Evolutionary conservation across 106 monocot genomes (phyloP).

Genomic region (Posidonia australis): DNA sequence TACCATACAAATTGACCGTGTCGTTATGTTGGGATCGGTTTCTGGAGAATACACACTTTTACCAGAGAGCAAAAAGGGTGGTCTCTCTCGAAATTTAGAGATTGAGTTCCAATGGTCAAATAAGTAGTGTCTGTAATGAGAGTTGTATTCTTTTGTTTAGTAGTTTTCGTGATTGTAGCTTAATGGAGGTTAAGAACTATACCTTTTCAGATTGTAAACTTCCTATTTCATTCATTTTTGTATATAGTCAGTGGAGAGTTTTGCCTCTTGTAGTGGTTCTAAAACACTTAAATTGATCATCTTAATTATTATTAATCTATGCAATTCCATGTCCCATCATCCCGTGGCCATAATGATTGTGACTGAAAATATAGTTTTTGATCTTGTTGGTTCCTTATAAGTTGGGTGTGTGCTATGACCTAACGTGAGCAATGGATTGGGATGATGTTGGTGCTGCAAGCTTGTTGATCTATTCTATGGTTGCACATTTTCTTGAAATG

Average conservation of each 20-base stretch:
- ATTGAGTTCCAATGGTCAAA: constrained; percentile 99
- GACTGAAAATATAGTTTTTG: too few species aligned
- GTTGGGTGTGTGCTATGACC: too few species aligned
- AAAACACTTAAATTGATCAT: neutral
- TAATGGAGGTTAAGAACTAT: neutral
- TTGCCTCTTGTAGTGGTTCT: neutral
- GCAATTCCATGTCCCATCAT: neutral
- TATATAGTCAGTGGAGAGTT: neutral
- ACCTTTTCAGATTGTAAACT: neutral
- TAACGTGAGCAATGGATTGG: too few species aligned
- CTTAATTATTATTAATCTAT: neutral
- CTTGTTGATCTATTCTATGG: too few species aligned
- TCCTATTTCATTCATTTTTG: constrained; percentile 2
- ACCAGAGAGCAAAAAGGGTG: constrained; percentile 84
- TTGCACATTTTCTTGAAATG: too few species aligned
- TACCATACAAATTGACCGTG: constrained; percentile 93
- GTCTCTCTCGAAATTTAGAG: constrained; percentile 69
- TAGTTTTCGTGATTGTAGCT: neutral
- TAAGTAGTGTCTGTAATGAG: constrained; percentile 24
- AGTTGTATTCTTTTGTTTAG: neutral
- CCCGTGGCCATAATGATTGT: too few species aligned
- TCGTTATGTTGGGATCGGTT: constrained; percentile 92
- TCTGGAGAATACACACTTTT: constrained; percentile 86
- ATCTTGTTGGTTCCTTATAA: too few species aligned
- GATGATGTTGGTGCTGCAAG: too few species aligned